Evolutionary conservation across 768 basidiomycete genomes (phyloP).

Genomic region (Asterophora parasitica): DNA sequence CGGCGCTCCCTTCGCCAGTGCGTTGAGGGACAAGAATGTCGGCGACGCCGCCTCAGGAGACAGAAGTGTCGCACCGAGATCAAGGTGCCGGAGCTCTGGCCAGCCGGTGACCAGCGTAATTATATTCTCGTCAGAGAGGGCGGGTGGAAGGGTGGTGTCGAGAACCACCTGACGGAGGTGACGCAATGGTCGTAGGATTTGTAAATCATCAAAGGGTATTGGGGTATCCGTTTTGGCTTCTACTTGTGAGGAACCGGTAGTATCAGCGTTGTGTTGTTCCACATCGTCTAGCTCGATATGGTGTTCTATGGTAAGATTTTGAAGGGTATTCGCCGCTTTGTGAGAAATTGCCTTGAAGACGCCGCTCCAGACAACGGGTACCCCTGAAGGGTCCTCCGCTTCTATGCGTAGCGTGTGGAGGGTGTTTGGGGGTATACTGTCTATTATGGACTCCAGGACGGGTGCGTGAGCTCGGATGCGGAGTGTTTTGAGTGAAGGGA

Average conservation of each 20-base stretch:
- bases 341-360: conserved; percentile 27
- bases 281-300: conserved; percentile 32
- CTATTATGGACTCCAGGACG: conserved; percentile 31
- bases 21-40: conserved; percentile 24
- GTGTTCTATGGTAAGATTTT: conserved; percentile 38
- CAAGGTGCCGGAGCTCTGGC: conserved; percentile 39
- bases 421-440: conserved; percentile 25
- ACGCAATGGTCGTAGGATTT: conserved; percentile 28
- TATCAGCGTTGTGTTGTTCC: conserved; percentile 19
- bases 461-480: conserved; percentile 34
- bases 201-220: conserved; percentile 29
- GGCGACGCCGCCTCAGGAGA: conserved; percentile 17
- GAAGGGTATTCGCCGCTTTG: conserved; percentile 26
- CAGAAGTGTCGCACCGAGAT: conserved; percentile 30
- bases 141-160: conserved; percentile 35
- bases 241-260: conserved; percentile 2
- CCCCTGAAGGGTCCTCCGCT: conserved; percentile 22
- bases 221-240: conserved; percentile 13
- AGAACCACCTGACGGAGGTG: conserved; percentile 31
- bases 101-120: conserved; percentile 37
- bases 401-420: conserved; percentile 37
- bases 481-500: conserved; percentile 34
- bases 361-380: conserved; percentile 27
- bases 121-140: conserved; percentile 34
- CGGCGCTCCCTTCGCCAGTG: conserved; percentile 22